Percentiles rank a stretch among this genome's conserved stretches.
These are phyloP conservation scores for Boletus reticulatus DNA, from an alignment of 768 basidiomycete species.

Conservation along the genomic window DNA sequence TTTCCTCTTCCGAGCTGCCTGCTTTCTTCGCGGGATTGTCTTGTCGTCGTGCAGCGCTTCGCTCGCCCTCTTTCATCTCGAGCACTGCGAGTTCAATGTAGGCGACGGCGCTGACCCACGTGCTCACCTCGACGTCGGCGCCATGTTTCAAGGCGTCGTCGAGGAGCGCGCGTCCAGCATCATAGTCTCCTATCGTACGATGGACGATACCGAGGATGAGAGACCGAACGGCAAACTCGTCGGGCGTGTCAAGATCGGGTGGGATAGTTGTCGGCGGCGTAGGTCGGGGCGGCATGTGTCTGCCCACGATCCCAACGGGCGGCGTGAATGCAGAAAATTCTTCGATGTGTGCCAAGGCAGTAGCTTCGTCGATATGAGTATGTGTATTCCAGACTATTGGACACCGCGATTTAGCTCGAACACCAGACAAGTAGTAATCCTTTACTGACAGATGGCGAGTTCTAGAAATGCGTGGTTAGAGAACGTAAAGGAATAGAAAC, in stretches of 20 bases:
- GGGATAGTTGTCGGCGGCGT: not conserved
- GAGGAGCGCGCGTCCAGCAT: constrained; percentile 46
- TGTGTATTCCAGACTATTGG: constrained; percentile 76
- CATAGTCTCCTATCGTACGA: constrained; percentile 51
- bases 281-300: not conserved
- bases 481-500: not conserved
- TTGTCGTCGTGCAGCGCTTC: constrained; percentile 32
- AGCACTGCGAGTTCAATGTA: constrained; percentile 69
- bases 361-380: constrained; percentile 49
- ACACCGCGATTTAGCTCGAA: constrained; percentile 1
- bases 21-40: constrained; percentile 5
- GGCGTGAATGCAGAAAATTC: constrained; percentile 53
- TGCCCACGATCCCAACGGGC: constrained; percentile 28
- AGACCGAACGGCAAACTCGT: constrained; percentile 67
- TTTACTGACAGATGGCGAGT: constrained; percentile 63
- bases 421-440: not conserved
- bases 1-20: constrained; percentile 6
- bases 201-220: constrained; percentile 68
- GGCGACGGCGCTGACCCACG: constrained; percentile 67
- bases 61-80: constrained; percentile 62
- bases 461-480: constrained; percentile 39
- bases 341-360: constrained; percentile 58
- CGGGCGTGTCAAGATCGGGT: constrained; percentile 59
- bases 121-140: constrained; percentile 44
- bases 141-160: constrained; percentile 48